A percentile compares a stretch with the other conserved stretches of the same genome.
phyloP scores from a whole-genome alignment of 1,284 basidiomycete genomes.

The Moesziomyces antarcticus region DNA sequence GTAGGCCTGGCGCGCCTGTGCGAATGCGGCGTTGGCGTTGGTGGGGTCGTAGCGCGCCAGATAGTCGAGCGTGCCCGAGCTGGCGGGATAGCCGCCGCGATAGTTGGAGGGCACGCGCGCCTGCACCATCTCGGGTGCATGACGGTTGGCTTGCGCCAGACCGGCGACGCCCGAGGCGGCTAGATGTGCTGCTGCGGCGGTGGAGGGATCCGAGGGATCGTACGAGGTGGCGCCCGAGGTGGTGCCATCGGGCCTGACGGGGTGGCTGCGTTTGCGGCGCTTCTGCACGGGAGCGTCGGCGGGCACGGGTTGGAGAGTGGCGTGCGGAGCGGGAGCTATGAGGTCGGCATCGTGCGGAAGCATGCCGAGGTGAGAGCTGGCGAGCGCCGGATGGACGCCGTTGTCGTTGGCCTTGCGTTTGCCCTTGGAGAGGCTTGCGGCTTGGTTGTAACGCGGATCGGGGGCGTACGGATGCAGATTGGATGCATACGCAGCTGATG shows the following conservation, averaged over 20 bases:
- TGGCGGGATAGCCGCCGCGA: slow-evolving; percentile 48
- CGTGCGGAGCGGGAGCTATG: slow-evolving; percentile 39
- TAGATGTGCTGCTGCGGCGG: slow-evolving; percentile 14
- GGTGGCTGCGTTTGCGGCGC: slow-evolving; percentile 46
- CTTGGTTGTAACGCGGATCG: slow-evolving; percentile 29
- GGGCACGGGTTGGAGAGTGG: slow-evolving; percentile 6
- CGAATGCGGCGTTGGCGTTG: slow-evolving; percentile 26
- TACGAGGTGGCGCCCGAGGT: slow-evolving; percentile 8
- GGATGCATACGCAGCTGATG: slow-evolving; percentile 17
- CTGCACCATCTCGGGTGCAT: slow-evolving; percentile 31
- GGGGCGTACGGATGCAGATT: slow-evolving; percentile 10
- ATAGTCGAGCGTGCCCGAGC: slow-evolving; percentile 40
- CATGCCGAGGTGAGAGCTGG: slow-evolving; percentile 33
- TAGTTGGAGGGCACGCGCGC: slow-evolving; percentile 40
- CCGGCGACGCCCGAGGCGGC: slow-evolving; percentile 28
- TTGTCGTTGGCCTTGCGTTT: slow-evolving; percentile 48
- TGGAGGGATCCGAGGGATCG: slow-evolving; percentile 16
- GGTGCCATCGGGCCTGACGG: slow-evolving; percentile 26
- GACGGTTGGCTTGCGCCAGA: slow-evolving; percentile 23
- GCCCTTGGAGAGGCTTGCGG: slow-evolving; percentile 35
- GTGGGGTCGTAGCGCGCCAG: slow-evolving; percentile 36
- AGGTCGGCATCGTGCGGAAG: slow-evolving; percentile 46
- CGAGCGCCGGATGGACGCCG: slow-evolving; percentile 5
- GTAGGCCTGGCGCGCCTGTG: slow-evolving; percentile 32
- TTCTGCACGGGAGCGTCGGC: slow-evolving; percentile 24